Base-by-base conservation (phyloP, 2,329 filamentous ascomycete genomes). In the Fusarium sp. region DNA sequence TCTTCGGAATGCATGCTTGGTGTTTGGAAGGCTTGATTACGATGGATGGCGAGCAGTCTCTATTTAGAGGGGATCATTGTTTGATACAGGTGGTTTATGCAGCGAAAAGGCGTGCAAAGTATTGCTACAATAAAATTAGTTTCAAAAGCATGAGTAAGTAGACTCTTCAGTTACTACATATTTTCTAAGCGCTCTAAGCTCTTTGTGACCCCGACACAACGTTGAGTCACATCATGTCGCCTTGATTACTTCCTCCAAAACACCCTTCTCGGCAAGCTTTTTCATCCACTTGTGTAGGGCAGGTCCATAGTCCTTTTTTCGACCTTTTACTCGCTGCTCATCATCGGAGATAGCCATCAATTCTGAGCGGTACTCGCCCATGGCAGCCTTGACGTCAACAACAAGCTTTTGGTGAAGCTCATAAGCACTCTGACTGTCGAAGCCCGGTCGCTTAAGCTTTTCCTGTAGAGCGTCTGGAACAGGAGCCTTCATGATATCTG, bases 201-300 rank as follows among this genome's bases (percentile, higher is more conserved):
- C 26, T 31, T 47, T n/a, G 16, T 42, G 45, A 59, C 39, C 13
- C 26, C 13, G 36, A 45, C 28, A 36, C 10, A 20, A 31, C 15
- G n/a, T 41, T 24, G 28, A 18, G 22, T 26, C 24, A 33, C 61
- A 75, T 41, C 58, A 73, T 12, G 75, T 74, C 31, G 71, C 66
- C 20, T 76, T 77, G 16, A 83, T 80, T 9, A 83, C 53, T 39
- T 85, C 81, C 72, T 85, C 82, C 62, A 96, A 80, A 5, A 89
- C 82, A 3, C 89, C 90, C 75, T 91, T 91, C 66, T 91, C 89
- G 2, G 92, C 92, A 64, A 97, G 85, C 69, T 88, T 89, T 71
- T 87, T 87, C 48, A 95, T 81, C 91, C 93, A 95, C 41, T 82
- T 84, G 74, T 93, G 90, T 28, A 95, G 86, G 2, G 90, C 89